These are phyloP conservation scores for Carex kokanica DNA, from an alignment of 176 grass and related monocot genomes.

Conservation along the genomic window DNA sequence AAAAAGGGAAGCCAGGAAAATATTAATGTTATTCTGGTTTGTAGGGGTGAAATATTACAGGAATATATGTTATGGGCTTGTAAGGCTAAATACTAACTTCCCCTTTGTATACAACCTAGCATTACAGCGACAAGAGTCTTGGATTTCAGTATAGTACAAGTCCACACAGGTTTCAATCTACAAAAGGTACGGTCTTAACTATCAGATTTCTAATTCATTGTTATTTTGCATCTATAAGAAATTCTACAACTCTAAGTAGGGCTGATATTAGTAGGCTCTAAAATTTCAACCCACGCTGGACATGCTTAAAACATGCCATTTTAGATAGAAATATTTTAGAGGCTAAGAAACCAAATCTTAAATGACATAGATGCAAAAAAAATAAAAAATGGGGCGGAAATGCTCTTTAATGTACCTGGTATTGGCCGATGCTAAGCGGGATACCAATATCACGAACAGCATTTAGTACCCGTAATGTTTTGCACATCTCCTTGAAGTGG, in stretches of 20 bases:
- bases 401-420: constrained; percentile 50
- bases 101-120: neutral
- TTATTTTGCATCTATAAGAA: constrained; percentile 5
- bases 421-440: constrained; percentile 85
- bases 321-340: neutral
- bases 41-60: neutral
- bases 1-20: neutral
- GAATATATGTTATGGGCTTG: neutral
- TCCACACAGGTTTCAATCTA: neutral
- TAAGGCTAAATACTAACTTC: neutral
- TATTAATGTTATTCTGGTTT: neutral
- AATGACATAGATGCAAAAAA: neutral
- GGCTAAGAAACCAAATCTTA: neutral
- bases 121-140: neutral
- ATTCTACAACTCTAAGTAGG: neutral
- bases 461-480: constrained; percentile 85
- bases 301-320: neutral
- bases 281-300: neutral
- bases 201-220: constrained; percentile 11
- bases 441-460: constrained; percentile 82
- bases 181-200: neutral
- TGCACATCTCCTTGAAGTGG: constrained; percentile 94
- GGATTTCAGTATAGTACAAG: neutral
- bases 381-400: neutral
- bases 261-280: neutral